Base-by-base conservation (phyloP, 2,329 filamentous ascomycete species). In the Clonostachys rosea region DNA sequence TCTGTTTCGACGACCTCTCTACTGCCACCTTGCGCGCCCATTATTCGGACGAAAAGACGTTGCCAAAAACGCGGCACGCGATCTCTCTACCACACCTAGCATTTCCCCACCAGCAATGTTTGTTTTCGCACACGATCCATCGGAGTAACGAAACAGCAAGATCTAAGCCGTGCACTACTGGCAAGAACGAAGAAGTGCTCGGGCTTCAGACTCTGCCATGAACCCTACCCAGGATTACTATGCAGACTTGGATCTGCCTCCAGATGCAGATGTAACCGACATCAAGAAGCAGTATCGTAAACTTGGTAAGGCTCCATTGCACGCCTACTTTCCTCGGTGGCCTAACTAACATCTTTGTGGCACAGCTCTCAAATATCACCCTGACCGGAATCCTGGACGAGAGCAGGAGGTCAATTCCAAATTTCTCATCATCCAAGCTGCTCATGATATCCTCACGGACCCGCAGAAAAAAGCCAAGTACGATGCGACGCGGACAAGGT, bases 241-340 rank as follows among this genome's bases (percentile, higher is more conserved):
- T 68, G 86, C 83, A 51, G 90, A 95, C 69, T 75, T 96, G 47
- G 88, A 89, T 53, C 69, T 96, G 47, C 66, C 81, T 3, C 71
- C 79, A 11, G 79, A 77, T 56, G 88, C 88, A 46, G 82, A 86
- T 54, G 69, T 82, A 40, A 79, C 84, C 33, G 89, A 94, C 39
- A 84, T 95, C 62, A 92, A 89, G 71, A 94, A 86, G 66, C 86
- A 91, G 59, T 96, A 91, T 66, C 81, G 87, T 55, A 91, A 90
- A 65, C 79, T 95, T 59, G 87, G 87, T 89, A 70, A 49, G 74
- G 37, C n/a, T 18, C 10, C 9, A 10, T 13, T 13, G 36, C 17
- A 12, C 20, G 17, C 36, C 36, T 39, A 18, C 36, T 33, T 10
- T 10, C 20, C 20, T 6, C 40, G 12, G 10, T 13, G 40, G 12